Evolutionary conservation across 2,329 filamentous ascomycete genomes (phyloP), one percentile per base, ranked within the genome.

Genomic region (Fusarium sp.): DNA sequence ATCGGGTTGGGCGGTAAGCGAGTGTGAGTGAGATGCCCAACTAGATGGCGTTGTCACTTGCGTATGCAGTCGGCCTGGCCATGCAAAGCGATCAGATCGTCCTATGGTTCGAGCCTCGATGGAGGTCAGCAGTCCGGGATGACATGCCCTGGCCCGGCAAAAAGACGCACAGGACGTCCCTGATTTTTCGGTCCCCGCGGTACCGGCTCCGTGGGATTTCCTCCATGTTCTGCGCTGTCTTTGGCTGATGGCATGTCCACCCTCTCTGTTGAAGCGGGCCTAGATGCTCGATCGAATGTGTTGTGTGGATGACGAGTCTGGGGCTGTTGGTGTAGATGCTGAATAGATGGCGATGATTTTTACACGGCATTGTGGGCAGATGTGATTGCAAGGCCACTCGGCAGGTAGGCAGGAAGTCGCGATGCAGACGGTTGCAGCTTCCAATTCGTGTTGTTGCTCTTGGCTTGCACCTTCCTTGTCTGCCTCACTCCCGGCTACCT

Each of bases 1-100:
- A 42, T 56, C 42, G 56, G 60, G 66, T 68, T 67, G 67, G 71
- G 70, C 72, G 74, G 74, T 71, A 73, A 78, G 59, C 62, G 33
- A 57, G 62, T 57, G 57, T 31, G 62, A 70, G 57, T 31, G 62
- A 70, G 56, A 64, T 72, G 67, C 69, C 70, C 69, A 66, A 69
- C 70, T 56, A 51, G 46, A 71, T 57, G 61, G 65, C 51, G 53
- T 31, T 44, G 69, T 67, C 59, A 67, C 49, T 75, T 69, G 66
- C 57, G 69, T 76, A 73, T 59, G 57, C 53, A 64, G 67, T 66
- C 64, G 71, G 70, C 49, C 62, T 67, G 71, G 70, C 49, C 62
- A 61, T 71, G 69, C 66, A 72, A 66, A 58, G 57, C 58, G 55
- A 75, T 66, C 63, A 62, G 67, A 75, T 70, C 60, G 72, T 66